Evolutionary conservation across 2,329 filamentous ascomycete genomes (phyloP), one percentile per base, ranked within the genome.

Genomic region (Trichoderma sp.): DNA sequence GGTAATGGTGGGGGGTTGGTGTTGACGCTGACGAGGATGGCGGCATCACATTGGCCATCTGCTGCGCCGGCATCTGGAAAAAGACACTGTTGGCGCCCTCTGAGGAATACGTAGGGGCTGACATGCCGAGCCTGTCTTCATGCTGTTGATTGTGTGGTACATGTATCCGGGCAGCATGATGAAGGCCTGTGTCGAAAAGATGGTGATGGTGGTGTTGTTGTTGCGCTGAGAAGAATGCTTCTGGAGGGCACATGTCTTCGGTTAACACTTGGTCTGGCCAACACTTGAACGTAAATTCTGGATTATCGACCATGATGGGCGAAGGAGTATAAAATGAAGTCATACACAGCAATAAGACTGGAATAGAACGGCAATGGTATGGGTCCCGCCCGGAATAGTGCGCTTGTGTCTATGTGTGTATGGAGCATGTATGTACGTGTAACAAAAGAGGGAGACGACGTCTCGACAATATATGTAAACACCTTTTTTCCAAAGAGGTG

Each of bases 1-100:
- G 63, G 50, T 56, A 56, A 6, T 66, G 69, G 12, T 21, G 76
- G 31, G 59, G 50, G 12, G 50, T 59, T 73, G 66, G 29, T 63
- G 29, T 27, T 53, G 68, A 69, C 35, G 73, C 18, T 18, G 69
- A 9, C n/a, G 50, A 50, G 38, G 35, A 38, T 14, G 41, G 16
- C 38, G 41, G 59, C 18, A 53, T 50, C 6, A 64, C 16, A 71
- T 45, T 60, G 53, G 75, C 69, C 60, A 59, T 63, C 29, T 73
- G 38, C 68, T 71, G 75, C 27, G 74, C 21, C 69, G 68, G 71
- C 35, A 45, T 38, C 27, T 75, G 73, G 75, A 76, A 64, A 31
- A 65, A 75, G 27, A 29, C 50, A 16, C 64, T 63, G 50, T 66
- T 60, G 8, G 60, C 31, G 27, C 31, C 29, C 14, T 71, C 60